Percentiles rank a stretch among this genome's conserved stretches.
These are phyloP conservation scores for Pyrenula massariospora DNA, from an alignment of 495 filamentous ascomycete species.

Conservation along the genomic window DNA sequence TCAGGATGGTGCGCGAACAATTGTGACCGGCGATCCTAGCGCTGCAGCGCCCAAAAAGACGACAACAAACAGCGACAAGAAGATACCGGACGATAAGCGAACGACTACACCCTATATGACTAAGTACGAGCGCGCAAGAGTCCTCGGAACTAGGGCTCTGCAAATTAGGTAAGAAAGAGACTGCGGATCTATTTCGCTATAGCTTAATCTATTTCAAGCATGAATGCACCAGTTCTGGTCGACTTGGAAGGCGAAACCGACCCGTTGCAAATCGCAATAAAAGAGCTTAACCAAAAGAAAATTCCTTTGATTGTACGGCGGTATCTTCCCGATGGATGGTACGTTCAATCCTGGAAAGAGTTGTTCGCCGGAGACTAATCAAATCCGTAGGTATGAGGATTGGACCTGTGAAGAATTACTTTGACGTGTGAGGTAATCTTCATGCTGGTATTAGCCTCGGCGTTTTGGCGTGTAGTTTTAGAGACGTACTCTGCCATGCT, in stretches of 20 bases:
- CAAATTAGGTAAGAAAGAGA: conserved; percentile 72
- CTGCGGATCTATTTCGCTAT: neutral
- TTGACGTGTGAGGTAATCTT: conserved; percentile 11
- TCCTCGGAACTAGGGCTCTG: conserved; percentile 82
- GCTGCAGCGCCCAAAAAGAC: conserved; percentile 41
- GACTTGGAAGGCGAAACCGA: conserved; percentile 97
- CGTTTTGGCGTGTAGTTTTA: neutral
- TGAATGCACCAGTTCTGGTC: conserved; percentile 95
- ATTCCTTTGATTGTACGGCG: conserved; percentile 88
- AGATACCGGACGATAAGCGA: conserved; percentile 77
- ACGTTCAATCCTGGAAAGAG: conserved; percentile 26
- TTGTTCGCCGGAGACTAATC: neutral
- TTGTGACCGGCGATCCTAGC: conserved; percentile 65
- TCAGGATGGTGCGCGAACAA: conserved; percentile 40
- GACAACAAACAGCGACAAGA: conserved; percentile 69
- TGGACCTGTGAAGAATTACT: conserved; percentile 97
- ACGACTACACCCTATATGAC: conserved; percentile 98
- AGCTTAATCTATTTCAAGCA: conserved; percentile 35
- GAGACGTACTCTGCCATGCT: too few relatives aligned
- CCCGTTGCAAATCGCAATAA: conserved; percentile 91
- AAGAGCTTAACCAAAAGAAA: conserved; percentile 96
- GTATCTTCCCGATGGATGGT: conserved; percentile 96
- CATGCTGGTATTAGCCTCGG: neutral
- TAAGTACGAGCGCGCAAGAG: conserved; percentile 91
- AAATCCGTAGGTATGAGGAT: conserved; percentile 76